These are phyloP conservation scores for Dipteronia sinensis DNA, from an alignment of 345 rosid species.

Conservation along the genomic window DNA sequence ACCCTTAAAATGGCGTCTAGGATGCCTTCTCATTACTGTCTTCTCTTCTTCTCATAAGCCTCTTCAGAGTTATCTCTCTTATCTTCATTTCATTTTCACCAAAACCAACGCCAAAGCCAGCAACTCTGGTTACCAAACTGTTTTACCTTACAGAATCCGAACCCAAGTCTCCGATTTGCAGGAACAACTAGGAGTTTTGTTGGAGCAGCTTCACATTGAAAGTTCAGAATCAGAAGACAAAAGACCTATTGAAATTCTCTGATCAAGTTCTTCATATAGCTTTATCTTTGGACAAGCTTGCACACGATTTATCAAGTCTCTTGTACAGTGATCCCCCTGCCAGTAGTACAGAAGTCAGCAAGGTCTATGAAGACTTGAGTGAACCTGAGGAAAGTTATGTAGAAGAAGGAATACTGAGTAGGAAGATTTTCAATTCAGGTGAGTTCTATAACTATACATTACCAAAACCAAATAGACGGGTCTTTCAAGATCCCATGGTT, in stretches of 20 bases:
- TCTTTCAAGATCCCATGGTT: too few species aligned
- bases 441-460: slow-evolving; percentile 47
- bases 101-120: slow-evolving; percentile 14
- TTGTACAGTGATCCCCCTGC: slow-evolving; percentile 19
- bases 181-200: slow-evolving; percentile 37
- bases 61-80: slow-evolving; percentile 29
- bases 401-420: slow-evolving; percentile 24
- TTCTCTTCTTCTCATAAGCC: slow-evolving; percentile 32
- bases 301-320: slow-evolving; percentile 25
- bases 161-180: slow-evolving; percentile 44
- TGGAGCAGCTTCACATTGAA: slow-evolving; percentile 41
- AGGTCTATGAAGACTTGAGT: slow-evolving; percentile 32
- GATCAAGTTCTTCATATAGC: slow-evolving; percentile 52
- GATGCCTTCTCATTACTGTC: slow-evolving; percentile 29
- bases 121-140: not conserved
- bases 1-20: slow-evolving; percentile 32
- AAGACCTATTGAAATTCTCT: slow-evolving; percentile 34
- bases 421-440: slow-evolving; percentile 36
- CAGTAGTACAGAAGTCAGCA: slow-evolving; percentile 25
- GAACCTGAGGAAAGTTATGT: slow-evolving; percentile 38
- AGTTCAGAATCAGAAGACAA: slow-evolving; percentile 24
- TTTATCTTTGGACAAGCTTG: slow-evolving; percentile 49
- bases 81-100: slow-evolving; percentile 28
- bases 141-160: slow-evolving; percentile 30
- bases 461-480: slow-evolving; percentile 43